phyloP scores from a whole-genome alignment of 2,329 filamentous ascomycete species.

The Cercospora zeae-maydis region DNA sequence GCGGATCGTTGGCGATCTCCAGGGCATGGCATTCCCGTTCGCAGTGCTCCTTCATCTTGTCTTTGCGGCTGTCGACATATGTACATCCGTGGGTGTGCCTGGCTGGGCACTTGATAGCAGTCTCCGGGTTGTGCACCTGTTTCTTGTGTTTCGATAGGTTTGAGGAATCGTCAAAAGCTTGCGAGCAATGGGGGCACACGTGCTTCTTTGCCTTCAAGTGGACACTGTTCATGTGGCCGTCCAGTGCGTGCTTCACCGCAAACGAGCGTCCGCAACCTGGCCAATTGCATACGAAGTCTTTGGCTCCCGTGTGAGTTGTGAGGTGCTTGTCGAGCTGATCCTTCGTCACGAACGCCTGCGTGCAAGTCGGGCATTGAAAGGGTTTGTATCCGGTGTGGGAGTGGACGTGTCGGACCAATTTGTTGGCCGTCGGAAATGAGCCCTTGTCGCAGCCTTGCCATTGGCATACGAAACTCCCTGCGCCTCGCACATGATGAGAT shows the following conservation, averaged over 20 bases:
- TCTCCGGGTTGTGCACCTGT: conserved; percentile 28
- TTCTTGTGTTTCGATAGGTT: conserved; percentile 37
- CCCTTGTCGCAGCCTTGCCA: conserved; percentile 56
- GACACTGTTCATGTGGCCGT: conserved; percentile 57
- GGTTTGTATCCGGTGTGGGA: conserved; percentile 57
- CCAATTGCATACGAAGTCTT: conserved; percentile 56
- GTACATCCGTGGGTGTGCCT: conserved; percentile 24
- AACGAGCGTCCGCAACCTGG: conserved; percentile 51
- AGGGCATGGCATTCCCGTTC: conserved; percentile 26
- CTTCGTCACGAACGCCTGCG: conserved; percentile 60
- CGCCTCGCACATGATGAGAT: conserved; percentile 45
- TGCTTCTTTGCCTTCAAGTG: conserved; percentile 49
- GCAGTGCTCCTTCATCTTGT: conserved; percentile 29
- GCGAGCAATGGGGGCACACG: conserved; percentile 33
- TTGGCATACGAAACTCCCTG: conserved; percentile 32
- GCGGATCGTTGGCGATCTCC: conserved; percentile 24
- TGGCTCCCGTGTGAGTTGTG: conserved; percentile 63
- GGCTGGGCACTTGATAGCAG: conserved; percentile 26
- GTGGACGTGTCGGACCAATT: conserved; percentile 63
- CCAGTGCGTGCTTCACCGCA: conserved; percentile 62
- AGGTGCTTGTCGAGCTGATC: conserved; percentile 66
- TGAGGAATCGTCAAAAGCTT: conserved; percentile 37
- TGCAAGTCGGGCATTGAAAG: conserved; percentile 52
- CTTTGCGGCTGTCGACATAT: conserved; percentile 28
- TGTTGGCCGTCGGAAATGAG: conserved; percentile 40